Conservation (phyloP, 306 rosid genomes). For the Castanea crenata region DNA sequence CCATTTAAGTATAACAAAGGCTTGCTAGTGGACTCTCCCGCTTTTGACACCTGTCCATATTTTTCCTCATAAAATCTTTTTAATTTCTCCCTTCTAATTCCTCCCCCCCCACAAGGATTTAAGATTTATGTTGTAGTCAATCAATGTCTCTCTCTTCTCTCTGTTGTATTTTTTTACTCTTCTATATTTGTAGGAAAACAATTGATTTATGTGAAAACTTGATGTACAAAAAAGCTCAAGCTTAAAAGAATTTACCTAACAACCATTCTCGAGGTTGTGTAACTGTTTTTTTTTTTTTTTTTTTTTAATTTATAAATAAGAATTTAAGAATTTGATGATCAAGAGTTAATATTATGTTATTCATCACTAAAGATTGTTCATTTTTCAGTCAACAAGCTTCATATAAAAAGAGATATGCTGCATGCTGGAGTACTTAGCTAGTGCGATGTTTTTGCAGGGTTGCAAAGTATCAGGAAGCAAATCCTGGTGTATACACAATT, state of each 20-base stretch:
- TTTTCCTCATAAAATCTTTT: background rate
- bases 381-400: background rate
- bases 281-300: background rate
- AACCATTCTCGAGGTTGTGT: background rate
- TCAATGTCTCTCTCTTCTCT: background rate
- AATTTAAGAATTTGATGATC: background rate
- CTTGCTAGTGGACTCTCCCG: background rate
- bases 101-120: background rate
- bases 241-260: background rate
- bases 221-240: background rate
- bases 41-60: background rate
- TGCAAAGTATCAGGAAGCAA: conserved; percentile 77
- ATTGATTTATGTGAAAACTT: background rate
- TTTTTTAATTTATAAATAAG: too few relatives aligned
- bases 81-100: background rate
- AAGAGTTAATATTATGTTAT: background rate
- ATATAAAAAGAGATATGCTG: too few relatives aligned
- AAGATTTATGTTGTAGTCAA: background rate
- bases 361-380: background rate
- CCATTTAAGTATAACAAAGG: background rate
- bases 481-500: conserved; percentile 74
- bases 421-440: background rate
- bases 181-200: background rate
- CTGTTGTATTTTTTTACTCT: background rate
- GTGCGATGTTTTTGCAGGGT: conserved; percentile 37